Base-by-base conservation (phyloP, 1,284 basidiomycete species). In the Moesziomyces sp. region DNA sequence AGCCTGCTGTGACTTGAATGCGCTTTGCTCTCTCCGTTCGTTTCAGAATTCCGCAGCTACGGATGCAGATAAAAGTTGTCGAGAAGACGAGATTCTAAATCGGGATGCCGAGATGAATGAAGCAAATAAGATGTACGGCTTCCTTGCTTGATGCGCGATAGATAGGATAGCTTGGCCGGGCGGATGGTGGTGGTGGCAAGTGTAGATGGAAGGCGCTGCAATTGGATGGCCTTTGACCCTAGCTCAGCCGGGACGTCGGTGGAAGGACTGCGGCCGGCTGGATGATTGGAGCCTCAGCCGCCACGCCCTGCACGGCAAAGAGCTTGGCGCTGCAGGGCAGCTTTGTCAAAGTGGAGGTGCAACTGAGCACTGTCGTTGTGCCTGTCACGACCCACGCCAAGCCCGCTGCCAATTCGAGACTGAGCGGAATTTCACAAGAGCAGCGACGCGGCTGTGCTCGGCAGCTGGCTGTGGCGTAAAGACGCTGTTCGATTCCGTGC, bases 271-370 rank as follows among this genome's bases (percentile, higher is more conserved):
- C 33, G 42, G 48, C 26, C 33, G 35, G 13, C 48, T n/a, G 38
- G 19, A 40, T 40, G 38, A 40, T 18, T 16, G 38, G 38, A 40
- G 38, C 18, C 18, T 40, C 38, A 40, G 38, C 16, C 38, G 18
- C 38, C 38, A 40, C 33, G 45, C 40, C 49, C 42, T 47, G 21
- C 51, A 44, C n/a, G 11, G 28, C 33, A 26, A 19, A 23, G n/a
- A 43, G 47, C 63, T 59, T 56, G 57, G 57, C 57, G 55, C 63
- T 66, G 63, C 63, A 59, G 63, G 63, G 28, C 48, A 49, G 52
- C 57, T 38, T 43, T 48, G 46, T 28, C 18, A 13, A 43, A 50
- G 62, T 64, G 55, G 62, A 58, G 62, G 55, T 44, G 56, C 38
- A 14, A 8, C 18, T 18, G 38, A 18, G 6, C 38, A 40, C 38